Percentiles rank a stretch among this genome's conserved stretches.
phyloP scores from a whole-genome alignment of 1,284 basidiomycete genomes.

The Irpex sp. region DNA sequence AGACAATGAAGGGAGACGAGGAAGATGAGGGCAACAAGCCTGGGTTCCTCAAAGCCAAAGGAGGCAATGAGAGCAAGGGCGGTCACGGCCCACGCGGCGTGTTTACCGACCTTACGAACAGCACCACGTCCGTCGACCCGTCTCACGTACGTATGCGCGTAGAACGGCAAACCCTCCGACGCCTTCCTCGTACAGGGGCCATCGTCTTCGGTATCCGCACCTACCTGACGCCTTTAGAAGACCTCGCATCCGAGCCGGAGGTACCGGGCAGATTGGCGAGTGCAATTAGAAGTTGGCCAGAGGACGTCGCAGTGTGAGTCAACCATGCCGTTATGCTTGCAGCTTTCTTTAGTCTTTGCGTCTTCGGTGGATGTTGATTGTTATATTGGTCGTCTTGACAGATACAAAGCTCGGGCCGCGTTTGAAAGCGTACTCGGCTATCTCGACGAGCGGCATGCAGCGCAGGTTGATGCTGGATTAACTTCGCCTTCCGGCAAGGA shows the following conservation, averaged over 20 bases:
- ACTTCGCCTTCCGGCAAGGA: neutral
- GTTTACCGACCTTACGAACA: slow-evolving; percentile 6
- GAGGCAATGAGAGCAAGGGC: neutral
- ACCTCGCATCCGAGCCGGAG: slow-evolving; percentile 55
- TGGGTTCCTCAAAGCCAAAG: slow-evolving; percentile 16
- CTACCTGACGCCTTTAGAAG: slow-evolving; percentile 57
- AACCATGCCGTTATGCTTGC: neutral
- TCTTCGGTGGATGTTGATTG: neutral
- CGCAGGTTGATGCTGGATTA: slow-evolving; percentile 18
- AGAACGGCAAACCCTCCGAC: slow-evolving; percentile 69
- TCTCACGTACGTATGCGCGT: slow-evolving; percentile 54
- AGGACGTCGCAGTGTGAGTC: slow-evolving; percentile 47
- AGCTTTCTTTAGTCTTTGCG: neutral
- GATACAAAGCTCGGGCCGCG: slow-evolving; percentile 53
- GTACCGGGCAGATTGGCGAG: slow-evolving; percentile 63
- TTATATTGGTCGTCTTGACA: slow-evolving; percentile 12
- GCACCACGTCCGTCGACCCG: slow-evolving; percentile 23
- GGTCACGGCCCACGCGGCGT: neutral
- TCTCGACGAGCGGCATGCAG: slow-evolving; percentile 41
- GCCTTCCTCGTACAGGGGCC: slow-evolving; percentile 61
- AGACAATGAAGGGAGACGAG: slow-evolving; percentile 60
- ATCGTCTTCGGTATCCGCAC: slow-evolving; percentile 77
- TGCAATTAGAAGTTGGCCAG: slow-evolving; percentile 65
- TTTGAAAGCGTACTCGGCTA: slow-evolving; percentile 44
- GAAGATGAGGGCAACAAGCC: slow-evolving; percentile 31